phyloP scores from a whole-genome alignment of 768 basidiomycete species.

The Suillus americanus region DNA sequence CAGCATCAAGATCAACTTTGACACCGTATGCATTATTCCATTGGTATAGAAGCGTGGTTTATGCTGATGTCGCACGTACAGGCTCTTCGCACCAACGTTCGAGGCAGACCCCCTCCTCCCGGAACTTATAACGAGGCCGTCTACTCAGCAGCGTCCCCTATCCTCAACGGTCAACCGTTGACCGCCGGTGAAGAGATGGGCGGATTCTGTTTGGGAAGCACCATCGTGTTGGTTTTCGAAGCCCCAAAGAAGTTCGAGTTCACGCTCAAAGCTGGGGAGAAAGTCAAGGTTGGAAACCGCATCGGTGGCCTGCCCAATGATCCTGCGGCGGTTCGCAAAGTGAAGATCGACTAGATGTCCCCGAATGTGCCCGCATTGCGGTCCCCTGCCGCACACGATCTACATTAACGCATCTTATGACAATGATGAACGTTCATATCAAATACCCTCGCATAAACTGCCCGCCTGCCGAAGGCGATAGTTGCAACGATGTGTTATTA shows the following conservation, averaged over 20 bases:
- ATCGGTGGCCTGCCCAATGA: slow-evolving; percentile 55
- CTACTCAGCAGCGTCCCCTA: slow-evolving; percentile 78
- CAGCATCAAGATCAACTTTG: slow-evolving; percentile 94
- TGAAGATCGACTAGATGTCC: slow-evolving; percentile 31
- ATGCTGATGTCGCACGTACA: slow-evolving; percentile 26
- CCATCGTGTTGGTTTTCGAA: slow-evolving; percentile 96
- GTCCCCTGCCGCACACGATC: background rate
- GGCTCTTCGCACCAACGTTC: slow-evolving; percentile 88
- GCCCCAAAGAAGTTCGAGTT: slow-evolving; percentile 86
- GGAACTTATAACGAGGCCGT: slow-evolving; percentile 93
- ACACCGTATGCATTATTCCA: slow-evolving; percentile 51
- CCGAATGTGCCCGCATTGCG: background rate
- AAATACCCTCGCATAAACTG: slow-evolving; percentile 9
- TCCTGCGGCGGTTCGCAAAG: slow-evolving; percentile 28
- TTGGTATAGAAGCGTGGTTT: background rate
- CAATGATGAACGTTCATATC: slow-evolving; percentile 9
- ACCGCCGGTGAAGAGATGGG: slow-evolving; percentile 93
- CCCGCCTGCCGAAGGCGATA: background rate
- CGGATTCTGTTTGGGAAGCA: slow-evolving; percentile 93
- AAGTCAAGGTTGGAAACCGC: slow-evolving; percentile 82
- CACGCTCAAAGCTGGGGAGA: slow-evolving; percentile 70
- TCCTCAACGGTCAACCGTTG: slow-evolving; percentile 88
- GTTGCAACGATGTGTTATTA: slow-evolving; percentile 8
- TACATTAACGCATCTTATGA: slow-evolving; percentile 6
- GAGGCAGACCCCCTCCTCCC: slow-evolving; percentile 65